Conservation (phyloP, 371 early-diverging fungal genomes). For the Basidiobolus meristosporus region DNA sequence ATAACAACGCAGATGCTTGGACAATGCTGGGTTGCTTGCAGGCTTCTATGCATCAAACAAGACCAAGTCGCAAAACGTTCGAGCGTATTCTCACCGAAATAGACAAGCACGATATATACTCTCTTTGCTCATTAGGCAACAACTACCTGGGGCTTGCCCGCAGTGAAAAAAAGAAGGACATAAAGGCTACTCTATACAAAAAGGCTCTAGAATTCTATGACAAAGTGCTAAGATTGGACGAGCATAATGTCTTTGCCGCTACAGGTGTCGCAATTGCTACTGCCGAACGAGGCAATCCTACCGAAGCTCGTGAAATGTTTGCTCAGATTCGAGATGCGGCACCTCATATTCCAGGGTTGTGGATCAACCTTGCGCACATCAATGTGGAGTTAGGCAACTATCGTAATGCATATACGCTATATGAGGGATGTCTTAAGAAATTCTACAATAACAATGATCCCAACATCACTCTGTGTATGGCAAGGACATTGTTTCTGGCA, state of each 20-base stretch:
- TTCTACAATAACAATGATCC: constrained; percentile 28
- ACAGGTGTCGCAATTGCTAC: constrained; percentile 47
- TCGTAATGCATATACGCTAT: not conserved
- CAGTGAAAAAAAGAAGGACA: too few species aligned
- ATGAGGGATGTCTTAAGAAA: constrained; percentile 16
- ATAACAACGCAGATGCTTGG: too few species aligned
- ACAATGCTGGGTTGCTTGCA: too few species aligned
- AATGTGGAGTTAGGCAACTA: constrained; percentile 2
- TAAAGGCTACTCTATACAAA: not conserved
- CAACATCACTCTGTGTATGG: constrained; percentile 21
- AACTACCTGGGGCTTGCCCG: too few species aligned
- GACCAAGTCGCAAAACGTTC: too few species aligned
- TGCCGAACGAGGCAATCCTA: constrained; percentile 34
- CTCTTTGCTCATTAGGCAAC: too few species aligned
- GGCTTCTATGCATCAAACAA: too few species aligned
- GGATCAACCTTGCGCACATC: constrained; percentile 4
- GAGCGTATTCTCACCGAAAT: too few species aligned
- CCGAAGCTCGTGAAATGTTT: constrained; percentile 40
- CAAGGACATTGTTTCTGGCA: not conserved
- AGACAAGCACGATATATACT: too few species aligned
- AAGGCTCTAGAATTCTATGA: constrained; percentile 44
- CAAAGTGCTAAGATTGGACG: constrained; percentile 42
- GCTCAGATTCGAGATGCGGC: constrained; percentile 23
- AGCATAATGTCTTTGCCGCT: constrained; percentile 33
- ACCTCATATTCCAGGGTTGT: not conserved